Percentiles rank a stretch among this genome's conserved stretches.
These are phyloP conservation scores for Dinochytrium kinnereticum DNA, from an alignment of 371 early-diverging fungal species.

Conservation along the genomic window DNA sequence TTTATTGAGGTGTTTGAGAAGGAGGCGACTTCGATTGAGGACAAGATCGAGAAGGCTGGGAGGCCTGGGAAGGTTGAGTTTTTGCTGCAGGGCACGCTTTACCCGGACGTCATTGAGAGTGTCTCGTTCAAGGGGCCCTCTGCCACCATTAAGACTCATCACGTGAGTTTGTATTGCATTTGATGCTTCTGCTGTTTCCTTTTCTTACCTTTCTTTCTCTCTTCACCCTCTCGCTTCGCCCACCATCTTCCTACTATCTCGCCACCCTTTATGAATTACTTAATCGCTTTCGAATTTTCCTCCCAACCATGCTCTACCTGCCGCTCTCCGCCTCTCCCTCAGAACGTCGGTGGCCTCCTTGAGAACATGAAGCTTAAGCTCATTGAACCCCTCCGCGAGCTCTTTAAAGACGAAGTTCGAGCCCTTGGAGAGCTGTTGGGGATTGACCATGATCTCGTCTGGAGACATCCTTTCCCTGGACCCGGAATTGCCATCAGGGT, in stretches of 20 bases:
- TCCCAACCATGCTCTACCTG: too few relatives aligned
- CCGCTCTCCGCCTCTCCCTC: not conserved
- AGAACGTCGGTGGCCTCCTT: conserved; percentile 95
- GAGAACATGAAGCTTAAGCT: conserved; percentile 96
- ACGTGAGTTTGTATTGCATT: conserved; percentile 66
- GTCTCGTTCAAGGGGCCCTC: conserved; percentile 98
- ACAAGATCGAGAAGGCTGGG: conserved; percentile 54
- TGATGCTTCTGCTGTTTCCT: too few relatives aligned
- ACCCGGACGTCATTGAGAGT: conserved; percentile 98
- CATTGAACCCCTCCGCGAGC: conserved; percentile 96
- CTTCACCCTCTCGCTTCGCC: too few relatives aligned
- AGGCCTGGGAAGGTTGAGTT: conserved; percentile 79
- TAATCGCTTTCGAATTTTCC: too few relatives aligned
- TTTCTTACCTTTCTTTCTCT: too few relatives aligned
- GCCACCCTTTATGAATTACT: too few relatives aligned
- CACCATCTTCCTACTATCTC: too few relatives aligned
- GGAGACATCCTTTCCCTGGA: conserved; percentile 99
- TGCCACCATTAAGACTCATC: conserved; percentile 98
- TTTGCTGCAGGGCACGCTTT: conserved; percentile 95
- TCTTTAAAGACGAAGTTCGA: conserved; percentile 99
- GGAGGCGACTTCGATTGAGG: conserved; percentile 88
- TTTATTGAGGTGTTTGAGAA: conserved; percentile 97
- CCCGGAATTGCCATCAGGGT: conserved; percentile 98
- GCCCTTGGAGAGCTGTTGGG: conserved; percentile 85
- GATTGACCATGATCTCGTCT: conserved; percentile 92